These are phyloP conservation scores for Acanthamoeba lenticulata DNA, from an alignment of 208 protist species.

Conservation along the genomic window DNA sequence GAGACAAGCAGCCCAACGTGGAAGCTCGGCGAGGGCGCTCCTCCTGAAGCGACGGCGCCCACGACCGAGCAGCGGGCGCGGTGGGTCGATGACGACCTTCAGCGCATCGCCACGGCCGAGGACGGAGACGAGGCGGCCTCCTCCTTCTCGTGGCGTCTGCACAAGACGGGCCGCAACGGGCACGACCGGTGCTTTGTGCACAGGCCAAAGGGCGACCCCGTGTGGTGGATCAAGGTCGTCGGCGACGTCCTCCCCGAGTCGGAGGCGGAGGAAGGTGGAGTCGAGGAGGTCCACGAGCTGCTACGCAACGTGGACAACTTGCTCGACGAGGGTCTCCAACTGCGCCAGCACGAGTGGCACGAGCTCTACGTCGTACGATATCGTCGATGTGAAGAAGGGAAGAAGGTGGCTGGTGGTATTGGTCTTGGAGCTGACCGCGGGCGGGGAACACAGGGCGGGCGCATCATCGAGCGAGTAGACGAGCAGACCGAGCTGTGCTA, in stretches of 20 bases:
- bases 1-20: too few species aligned
- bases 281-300: background rate
- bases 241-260: background rate
- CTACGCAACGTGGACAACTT: background rate
- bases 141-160: background rate
- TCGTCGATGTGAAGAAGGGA: background rate
- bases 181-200: constrained; percentile 16
- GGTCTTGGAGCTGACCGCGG: background rate
- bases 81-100: background rate
- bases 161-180: background rate
- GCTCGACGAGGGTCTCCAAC: background rate
- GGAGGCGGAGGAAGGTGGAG: background rate
- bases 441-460: background rate
- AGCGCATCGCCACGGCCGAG: background rate
- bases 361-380: background rate
- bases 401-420: background rate
- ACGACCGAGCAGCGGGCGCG: background rate
- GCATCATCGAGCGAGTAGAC: constrained; percentile 9
- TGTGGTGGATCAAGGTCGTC: constrained; percentile 54
- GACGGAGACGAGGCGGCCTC: background rate
- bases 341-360: constrained; percentile 28
- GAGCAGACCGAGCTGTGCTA: background rate
- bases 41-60: too few species aligned
- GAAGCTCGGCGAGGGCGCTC: too few species aligned
- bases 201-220: background rate